Evolutionary conservation across 208 protist species (phyloP), one percentile per base, ranked within the genome.

Genomic region (Leishmania guyanensis): DNA sequence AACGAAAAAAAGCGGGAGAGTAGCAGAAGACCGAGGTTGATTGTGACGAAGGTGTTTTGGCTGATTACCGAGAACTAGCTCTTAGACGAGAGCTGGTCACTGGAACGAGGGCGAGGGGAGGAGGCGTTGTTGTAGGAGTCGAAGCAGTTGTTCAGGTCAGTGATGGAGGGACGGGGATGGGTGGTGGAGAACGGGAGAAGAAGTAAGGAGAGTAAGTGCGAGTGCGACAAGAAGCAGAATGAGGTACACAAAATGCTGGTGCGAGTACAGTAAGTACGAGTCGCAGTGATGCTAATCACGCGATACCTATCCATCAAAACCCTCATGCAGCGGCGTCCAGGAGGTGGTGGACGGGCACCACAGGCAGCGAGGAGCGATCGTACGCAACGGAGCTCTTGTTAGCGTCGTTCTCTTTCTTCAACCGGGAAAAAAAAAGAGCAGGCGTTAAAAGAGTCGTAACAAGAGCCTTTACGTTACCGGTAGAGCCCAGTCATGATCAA

Each of bases 251-350:
- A 64, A 64, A 68, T 68, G 9, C 0, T 14, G 62, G 3, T 39
- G 8, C 12, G 20, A 16, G 22, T 39, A 10, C 62, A 29, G 29
- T 14, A 29, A 68, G 12, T 20, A 5, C 2, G 26, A 12, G 62
- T 22, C 62, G 20, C 29, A 17, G 29, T 0, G 29, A 68, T 6
- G 29, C 29, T 12, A 14, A 68, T 43, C 4, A 39, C 62, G 29
- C 62, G 29, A 20, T 3, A 33, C 62, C 12, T 43, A 68, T 68
- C 12, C 74, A 36, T 77, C 54, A 10, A 80, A 54, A 68, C 82
- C 87, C 53, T 90, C 46, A 0, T 92, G 73, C 46, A 94, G 53
- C 1, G 43, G 43, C 43, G 43, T 4, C 43, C 43, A 46, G 43
- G 43, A 46, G 43, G 43, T 88, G 58, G 58, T 76, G 82, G 73